A percentile compares a stretch with the other conserved stretches of the same genome.
Evolutionary conservation across 192 early-diverging fungal species (phyloP).

Genomic region (Podila minutissima): DNA sequence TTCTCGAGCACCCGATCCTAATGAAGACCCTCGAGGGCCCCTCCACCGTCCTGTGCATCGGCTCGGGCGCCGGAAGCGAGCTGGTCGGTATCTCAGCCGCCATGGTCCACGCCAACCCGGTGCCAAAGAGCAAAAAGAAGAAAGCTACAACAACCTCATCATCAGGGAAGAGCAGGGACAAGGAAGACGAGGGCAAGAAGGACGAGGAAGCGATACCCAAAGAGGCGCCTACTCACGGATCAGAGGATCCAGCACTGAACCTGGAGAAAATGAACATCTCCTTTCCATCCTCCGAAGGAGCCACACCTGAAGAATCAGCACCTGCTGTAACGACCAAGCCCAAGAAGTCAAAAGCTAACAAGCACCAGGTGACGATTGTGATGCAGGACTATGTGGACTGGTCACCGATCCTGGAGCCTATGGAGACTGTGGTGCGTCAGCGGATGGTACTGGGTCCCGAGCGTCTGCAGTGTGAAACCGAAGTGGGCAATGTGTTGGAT

Average conservation of each 20-base stretch:
- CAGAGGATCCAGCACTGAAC: neutral
- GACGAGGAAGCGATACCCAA: neutral
- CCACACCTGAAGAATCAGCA: neutral
- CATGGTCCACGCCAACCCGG: conserved; percentile 53
- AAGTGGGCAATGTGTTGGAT: conserved; percentile 68
- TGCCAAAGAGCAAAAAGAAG: conserved; percentile 25
- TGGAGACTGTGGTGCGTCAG: conserved; percentile 62
- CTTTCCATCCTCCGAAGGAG: neutral
- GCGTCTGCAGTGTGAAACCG: conserved; percentile 65
- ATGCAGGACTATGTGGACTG: conserved; percentile 78
- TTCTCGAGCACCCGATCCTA: conserved; percentile 61
- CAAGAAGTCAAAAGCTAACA: conserved; percentile 31
- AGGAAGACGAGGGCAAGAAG: neutral
- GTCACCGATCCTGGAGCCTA: conserved; percentile 57
- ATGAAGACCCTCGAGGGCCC: conserved; percentile 56
- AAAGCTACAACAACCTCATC: neutral
- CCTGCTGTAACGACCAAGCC: neutral
- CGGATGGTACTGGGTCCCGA: conserved; percentile 61
- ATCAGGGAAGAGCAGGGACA: conserved; percentile 3
- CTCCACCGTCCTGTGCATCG: conserved; percentile 71
- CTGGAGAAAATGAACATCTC: neutral
- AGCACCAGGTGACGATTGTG: conserved; percentile 51
- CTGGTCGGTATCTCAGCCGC: conserved; percentile 83
- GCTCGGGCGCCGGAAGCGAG: conserved; percentile 89
- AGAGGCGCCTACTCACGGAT: neutral